Evolutionary conservation across 345 rosid species (phyloP).

Genomic region (Turritis glabra): DNA sequence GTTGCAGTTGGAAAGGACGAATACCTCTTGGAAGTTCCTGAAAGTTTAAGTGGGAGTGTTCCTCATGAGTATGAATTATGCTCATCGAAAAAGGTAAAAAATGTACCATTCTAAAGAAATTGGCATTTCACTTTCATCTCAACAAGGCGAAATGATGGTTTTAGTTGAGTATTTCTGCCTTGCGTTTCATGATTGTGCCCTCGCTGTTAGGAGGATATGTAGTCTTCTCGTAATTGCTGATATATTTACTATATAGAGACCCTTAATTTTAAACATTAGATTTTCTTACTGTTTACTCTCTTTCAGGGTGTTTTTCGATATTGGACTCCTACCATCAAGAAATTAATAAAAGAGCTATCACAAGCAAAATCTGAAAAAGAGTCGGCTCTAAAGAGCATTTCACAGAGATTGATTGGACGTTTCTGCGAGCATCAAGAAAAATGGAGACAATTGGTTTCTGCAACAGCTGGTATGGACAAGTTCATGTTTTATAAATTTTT

Average conservation of each 20-base stretch:
- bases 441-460: constrained; percentile 81
- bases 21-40: constrained; percentile 88
- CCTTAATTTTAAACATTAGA: not conserved
- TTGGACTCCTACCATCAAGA: constrained; percentile 87
- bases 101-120: not conserved
- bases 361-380: constrained; percentile 88
- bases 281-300: constrained; percentile 10
- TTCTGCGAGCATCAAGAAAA: constrained; percentile 77
- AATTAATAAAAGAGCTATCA: constrained; percentile 61
- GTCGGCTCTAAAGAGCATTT: constrained; percentile 69
- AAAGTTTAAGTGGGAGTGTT: constrained; percentile 66
- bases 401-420: constrained; percentile 66
- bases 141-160: constrained; percentile 11
- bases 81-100: constrained; percentile 86
- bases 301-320: constrained; percentile 85
- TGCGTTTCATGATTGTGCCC: not conserved
- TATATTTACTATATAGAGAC: not conserved
- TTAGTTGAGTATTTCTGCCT: constrained; percentile 4
- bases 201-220: constrained; percentile 6
- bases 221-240: constrained; percentile 12
- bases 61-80: constrained; percentile 87
- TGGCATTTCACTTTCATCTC: constrained; percentile 1
- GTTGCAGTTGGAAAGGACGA: constrained; percentile 93
- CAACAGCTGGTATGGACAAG: constrained; percentile 62
- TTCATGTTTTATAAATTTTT: constrained; percentile 18